Base-by-base conservation (phyloP, 306 rosid species). In the Prunus persica region DNA sequence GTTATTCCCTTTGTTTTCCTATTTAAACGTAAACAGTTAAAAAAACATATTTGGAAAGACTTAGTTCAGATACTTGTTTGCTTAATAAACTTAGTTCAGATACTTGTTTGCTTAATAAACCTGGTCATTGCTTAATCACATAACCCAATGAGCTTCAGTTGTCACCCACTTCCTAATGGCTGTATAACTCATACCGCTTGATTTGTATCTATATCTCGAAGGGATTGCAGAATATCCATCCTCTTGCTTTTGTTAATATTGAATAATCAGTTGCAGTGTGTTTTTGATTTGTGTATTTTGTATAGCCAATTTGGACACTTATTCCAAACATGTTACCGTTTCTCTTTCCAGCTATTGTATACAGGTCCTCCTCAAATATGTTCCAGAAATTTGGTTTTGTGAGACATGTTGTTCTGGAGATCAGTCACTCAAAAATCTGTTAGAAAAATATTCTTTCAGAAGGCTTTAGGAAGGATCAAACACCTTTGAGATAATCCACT, bases 341-440 rank as follows among this genome's bases (percentile, higher is more conserved):
- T 72, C 51, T 34, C 12, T 38, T 72, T 56, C 54, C 66, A 72
- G 34, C 19, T 54, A 54, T 24, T 32, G 75, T 50, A 32, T 72
- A 52, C 30, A 32, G 7, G 50, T 3, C 12, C 13, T 54, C 22
- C 64, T 34, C 2, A 16, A 25, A 15, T 20, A 11, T 34, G 46
- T 45, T 72, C 66, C 76, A 56, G 38, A 72, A 11, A n/a, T 55
- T 71, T 56, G 20, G 52, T 24, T 72, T 38, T 5, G 65, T 34
- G 65, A 34, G 15, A 55, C 63, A 69, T 50, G 61, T 19, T 10
- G 50, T 27, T 27, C 18, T 27, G 66, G 43, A 61, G 20, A 32
- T 61, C 20, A 27, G 11, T 32, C 43, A 0, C 66, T 27, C 18
- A 2, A 61, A 61, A 27, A 61, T 27, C 20, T 24, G 19, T 9